Conservation (phyloP, 208 protist genomes). For the Leishmania tarentolae region DNA sequence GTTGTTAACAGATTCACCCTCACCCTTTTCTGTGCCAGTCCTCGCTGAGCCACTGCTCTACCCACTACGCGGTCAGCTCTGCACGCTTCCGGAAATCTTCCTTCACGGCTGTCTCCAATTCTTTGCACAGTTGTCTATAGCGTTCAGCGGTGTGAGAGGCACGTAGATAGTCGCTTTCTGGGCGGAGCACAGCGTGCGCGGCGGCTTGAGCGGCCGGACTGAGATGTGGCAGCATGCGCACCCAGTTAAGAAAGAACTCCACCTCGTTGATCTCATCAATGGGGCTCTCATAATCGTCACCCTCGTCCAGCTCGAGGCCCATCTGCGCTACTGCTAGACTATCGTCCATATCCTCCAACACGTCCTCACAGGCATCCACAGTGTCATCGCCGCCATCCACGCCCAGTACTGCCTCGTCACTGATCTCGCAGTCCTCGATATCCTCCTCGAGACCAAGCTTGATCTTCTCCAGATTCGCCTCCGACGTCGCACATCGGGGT, state of each 20-base stretch:
- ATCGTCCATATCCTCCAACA: constrained; percentile 42
- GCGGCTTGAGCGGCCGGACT: constrained; percentile 23
- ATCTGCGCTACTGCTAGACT: constrained; percentile 18
- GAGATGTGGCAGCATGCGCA: constrained; percentile 25
- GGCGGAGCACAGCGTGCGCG: constrained; percentile 26
- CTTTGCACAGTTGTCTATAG: constrained; percentile 55
- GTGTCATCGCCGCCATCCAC: constrained; percentile 45
- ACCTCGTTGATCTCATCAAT: constrained; percentile 91
- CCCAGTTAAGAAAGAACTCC: constrained; percentile 46
- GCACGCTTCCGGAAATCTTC: constrained; percentile 48
- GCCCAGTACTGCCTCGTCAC: constrained; percentile 47
- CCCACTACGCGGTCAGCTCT: constrained; percentile 15
- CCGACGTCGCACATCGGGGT: constrained; percentile 56
- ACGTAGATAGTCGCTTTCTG: constrained; percentile 45
- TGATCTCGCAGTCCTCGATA: constrained; percentile 52
- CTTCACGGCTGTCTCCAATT: constrained; percentile 58
- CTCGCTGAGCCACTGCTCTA: background rate
- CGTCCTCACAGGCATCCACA: constrained; percentile 39
- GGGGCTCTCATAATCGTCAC: constrained; percentile 85
- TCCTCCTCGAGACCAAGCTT: constrained; percentile 42
- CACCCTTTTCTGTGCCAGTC: background rate
- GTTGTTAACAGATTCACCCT: background rate
- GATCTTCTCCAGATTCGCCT: constrained; percentile 66
- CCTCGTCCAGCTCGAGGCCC: constrained; percentile 60
- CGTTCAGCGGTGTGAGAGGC: constrained; percentile 47